These are phyloP conservation scores for Globisporangium cylindrosporum DNA, from an alignment of 352 stramenopile species.

Conservation along the genomic window DNA sequence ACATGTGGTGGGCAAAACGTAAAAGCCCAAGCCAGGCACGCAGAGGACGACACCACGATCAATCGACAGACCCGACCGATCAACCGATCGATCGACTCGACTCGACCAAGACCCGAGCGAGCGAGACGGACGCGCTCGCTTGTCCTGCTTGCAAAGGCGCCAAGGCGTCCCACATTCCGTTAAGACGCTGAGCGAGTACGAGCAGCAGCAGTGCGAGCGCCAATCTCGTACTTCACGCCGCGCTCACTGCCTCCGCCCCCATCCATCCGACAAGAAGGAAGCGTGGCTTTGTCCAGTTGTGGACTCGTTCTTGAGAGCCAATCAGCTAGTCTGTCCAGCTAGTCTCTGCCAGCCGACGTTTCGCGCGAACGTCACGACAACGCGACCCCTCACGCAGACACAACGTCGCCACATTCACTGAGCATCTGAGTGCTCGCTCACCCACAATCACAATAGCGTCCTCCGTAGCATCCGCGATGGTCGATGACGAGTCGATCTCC, in stretches of 20 bases:
- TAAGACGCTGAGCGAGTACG: neutral
- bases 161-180: conserved; percentile 8
- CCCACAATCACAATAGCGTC: conserved; percentile 1
- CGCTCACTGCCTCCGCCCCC: neutral
- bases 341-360: neutral
- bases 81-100: neutral
- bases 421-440: neutral
- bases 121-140: neutral
- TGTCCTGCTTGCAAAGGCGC: neutral
- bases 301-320: neutral
- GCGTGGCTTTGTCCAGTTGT: conserved; percentile 3
- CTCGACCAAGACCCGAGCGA: neutral
- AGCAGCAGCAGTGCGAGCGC: neutral
- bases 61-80: neutral
- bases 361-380: conserved; percentile 8
- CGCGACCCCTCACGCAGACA: conserved; percentile 3
- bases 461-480: conserved; percentile 26
- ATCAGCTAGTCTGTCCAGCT: neutral
- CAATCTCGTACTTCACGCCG: neutral
- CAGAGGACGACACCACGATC: conserved; percentile 6
- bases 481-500: conserved; percentile 62
- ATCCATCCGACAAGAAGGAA: neutral
- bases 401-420: neutral
- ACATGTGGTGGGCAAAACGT: conserved; percentile 8
- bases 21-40: neutral